phyloP scores from a whole-genome alignment of 441 rosid species.

The Populus tomentosa region DNA sequence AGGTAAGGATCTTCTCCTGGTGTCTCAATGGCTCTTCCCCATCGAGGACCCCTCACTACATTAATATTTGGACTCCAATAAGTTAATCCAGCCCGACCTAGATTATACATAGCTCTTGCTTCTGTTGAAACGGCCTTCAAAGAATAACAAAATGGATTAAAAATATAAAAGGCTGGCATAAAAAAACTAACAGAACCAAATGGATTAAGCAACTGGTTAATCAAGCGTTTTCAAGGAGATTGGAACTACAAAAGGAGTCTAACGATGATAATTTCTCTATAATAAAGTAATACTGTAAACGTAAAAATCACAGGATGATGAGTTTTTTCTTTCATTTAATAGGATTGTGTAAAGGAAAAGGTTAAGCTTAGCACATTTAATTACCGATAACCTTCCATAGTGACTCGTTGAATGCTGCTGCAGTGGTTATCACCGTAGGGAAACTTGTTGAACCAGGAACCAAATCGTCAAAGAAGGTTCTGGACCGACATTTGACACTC shows the following conservation, averaged over 20 bases:
- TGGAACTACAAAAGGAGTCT: neutral
- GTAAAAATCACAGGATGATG: no score
- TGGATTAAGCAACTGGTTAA: neutral
- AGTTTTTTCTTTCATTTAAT: no score
- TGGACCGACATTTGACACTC: conserved; percentile 43
- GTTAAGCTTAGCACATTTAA: neutral
- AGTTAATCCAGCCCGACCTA: conserved; percentile 42
- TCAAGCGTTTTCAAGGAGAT: no score
- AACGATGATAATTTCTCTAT: neutral
- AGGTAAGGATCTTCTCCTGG: conserved; percentile 64
- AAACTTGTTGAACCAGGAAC: conserved; percentile 70
- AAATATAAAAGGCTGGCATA: neutral
- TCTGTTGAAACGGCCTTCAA: conserved; percentile 56
- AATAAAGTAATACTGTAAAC: neutral
- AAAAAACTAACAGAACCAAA: neutral
- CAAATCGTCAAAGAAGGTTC: conserved; percentile 29
- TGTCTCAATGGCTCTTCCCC: conserved; percentile 55
- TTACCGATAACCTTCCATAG: conserved; percentile 34
- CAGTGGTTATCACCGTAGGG: conserved; percentile 54
- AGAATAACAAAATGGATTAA: neutral
- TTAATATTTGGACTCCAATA: conserved; percentile 55
- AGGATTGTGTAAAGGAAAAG: no score
- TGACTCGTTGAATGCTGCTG: conserved; percentile 59
- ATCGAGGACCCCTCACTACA: conserved; percentile 51
- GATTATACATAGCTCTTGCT: conserved; percentile 53